Conservation (phyloP, 2,329 filamentous ascomycete genomes). For the Pseudocercospora eumusae region DNA sequence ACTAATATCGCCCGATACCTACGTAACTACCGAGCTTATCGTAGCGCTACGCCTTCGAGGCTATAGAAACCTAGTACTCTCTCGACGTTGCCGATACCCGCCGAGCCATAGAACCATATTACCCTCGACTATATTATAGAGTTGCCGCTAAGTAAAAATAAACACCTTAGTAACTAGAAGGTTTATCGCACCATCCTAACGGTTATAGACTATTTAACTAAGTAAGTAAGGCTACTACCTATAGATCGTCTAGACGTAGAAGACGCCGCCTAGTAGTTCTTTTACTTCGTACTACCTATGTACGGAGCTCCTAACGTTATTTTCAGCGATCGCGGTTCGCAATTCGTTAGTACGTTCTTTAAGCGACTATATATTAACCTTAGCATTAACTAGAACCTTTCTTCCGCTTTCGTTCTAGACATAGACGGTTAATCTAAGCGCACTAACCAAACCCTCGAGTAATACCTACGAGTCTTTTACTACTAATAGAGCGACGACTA, state of each 20-base stretch:
- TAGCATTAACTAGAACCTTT: background rate
- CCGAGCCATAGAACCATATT: background rate
- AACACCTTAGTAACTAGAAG: background rate
- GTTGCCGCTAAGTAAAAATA: rapidly evolving
- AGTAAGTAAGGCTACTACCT: background rate
- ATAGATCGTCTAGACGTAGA: background rate
- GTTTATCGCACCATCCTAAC: background rate
- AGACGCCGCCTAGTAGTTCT: background rate
- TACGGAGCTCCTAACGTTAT: background rate
- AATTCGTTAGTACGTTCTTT: background rate
- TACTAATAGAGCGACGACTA: conserved; percentile 2
- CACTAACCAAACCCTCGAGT: background rate
- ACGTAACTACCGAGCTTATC: background rate
- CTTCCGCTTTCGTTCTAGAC: background rate
- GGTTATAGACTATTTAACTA: background rate
- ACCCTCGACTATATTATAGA: background rate
- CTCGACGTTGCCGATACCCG: background rate
- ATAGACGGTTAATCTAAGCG: background rate
- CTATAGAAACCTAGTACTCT: background rate
- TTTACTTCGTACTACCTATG: background rate
- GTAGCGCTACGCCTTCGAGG: background rate
- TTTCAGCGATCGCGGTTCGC: background rate
- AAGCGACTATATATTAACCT: background rate
- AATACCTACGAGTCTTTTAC: conserved; percentile 1
- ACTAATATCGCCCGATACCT: background rate